A percentile compares a stretch with the other conserved stretches of the same genome.
These are phyloP conservation scores for Spirogloea muscicola DNA, from an alignment of 139 green algal genomes.

Conservation along the genomic window DNA sequence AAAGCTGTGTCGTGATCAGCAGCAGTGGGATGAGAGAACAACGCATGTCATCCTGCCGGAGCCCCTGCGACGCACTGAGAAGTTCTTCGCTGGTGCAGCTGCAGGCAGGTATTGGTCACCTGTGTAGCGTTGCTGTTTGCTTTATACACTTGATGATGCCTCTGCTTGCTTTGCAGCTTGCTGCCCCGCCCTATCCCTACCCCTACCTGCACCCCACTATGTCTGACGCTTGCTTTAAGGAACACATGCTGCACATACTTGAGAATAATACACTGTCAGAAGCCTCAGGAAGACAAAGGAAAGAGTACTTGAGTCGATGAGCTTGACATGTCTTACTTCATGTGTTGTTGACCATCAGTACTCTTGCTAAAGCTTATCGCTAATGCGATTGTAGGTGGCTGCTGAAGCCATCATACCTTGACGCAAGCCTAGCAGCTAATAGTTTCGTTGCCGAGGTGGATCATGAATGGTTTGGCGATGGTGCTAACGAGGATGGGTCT, in stretches of 20 bases:
- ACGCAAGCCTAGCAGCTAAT: not conserved
- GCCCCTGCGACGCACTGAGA: conserved; percentile 27
- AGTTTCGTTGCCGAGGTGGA: conserved; percentile 15
- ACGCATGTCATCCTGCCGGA: conserved; percentile 15
- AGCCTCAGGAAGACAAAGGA: not conserved
- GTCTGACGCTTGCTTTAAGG: not conserved
- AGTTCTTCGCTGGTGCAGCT: conserved; percentile 20
- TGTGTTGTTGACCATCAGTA: no score
- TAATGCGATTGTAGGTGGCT: conserved; percentile 9
- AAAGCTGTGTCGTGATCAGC: conserved; percentile 15
- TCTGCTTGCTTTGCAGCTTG: not conserved
- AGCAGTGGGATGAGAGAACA: conserved; percentile 27
- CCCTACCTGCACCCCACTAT: not conserved
- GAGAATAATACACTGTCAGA: no score
- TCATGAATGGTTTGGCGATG: conserved; percentile 24
- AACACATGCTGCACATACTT: no score
- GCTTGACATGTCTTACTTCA: not conserved
- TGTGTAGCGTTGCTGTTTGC: not conserved
- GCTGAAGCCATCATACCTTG: conserved; percentile 20
- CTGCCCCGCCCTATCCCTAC: not conserved
- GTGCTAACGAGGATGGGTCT: conserved; percentile 3
- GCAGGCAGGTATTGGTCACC: conserved; percentile 4
- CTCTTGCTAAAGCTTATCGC: not conserved
- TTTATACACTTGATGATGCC: no score
- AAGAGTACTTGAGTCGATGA: not conserved